Evolutionary conservation across 495 filamentous ascomycete genomes (phyloP), one percentile per base, ranked within the genome.

Genomic region (Aspergillus leporis): DNA sequence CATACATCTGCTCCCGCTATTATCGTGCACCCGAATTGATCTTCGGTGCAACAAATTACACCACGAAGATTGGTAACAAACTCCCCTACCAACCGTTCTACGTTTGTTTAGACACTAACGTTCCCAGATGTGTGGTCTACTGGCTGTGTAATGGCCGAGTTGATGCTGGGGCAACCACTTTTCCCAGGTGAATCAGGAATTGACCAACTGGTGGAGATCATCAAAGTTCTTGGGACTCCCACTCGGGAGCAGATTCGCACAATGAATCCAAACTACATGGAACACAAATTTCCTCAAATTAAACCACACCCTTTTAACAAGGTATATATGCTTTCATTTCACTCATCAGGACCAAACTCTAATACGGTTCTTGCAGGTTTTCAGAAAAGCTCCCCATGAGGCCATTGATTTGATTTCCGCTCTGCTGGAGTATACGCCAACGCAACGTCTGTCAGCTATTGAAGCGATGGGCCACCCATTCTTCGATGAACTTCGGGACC

Each of bases 221-320:
- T 99, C 83, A 99, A 98, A 78, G 94, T 99, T 55, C 82, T 99
- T 56, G 94, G 94, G 22, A 99, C 94, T 16, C 94, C 95, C 14
- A 97, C 94, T n/a, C 83, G 94, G 21, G 94, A 99, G 66, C 94
- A 99, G 67, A 99, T 99, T 68, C 91, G 94, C 55, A 99, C 94
- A 49, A 99, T 99, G 95, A 99, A 99, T 71, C 95, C 94, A 53
- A 99, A 99, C 74, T 98, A 99, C 75, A 99, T 99, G 94, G 94
- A 98, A 76, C 94, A 99, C 77, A 98, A 98, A 77, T 99, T 99
- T 70, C 95, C 94, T 43, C 94, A 99, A 70, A 99, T 99, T 82
- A 99, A 99, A 80, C 94, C 94, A 40, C 94, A 98, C 68, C 94
- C 94, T 12, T 98, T 98, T 82, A 93, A 90, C 71, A 98, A 98